Conservation (phyloP, 2,329 filamentous ascomycete species). For the Ilyonectria destructans region DNA sequence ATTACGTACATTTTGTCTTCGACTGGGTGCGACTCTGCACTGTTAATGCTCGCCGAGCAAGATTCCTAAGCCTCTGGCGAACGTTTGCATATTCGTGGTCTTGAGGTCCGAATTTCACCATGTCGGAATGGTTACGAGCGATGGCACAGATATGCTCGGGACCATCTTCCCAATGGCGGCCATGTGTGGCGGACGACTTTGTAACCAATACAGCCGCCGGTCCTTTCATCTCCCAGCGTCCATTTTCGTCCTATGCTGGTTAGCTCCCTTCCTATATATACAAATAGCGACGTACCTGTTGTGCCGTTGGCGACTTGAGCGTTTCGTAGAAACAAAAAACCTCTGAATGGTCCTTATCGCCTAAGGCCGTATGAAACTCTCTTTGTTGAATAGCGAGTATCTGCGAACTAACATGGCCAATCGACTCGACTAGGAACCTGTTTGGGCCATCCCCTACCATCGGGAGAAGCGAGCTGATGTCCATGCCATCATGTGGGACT, state of each 20-base stretch:
- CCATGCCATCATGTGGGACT: conserved; percentile 31
- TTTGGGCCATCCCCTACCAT: conserved; percentile 33
- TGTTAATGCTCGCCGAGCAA: conserved; percentile 23
- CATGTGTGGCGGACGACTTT: conserved; percentile 44
- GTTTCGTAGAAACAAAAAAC: conserved; percentile 49
- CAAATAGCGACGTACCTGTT: conserved; percentile 28
- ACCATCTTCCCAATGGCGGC: conserved; percentile 38
- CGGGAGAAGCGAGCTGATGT: conserved; percentile 24
- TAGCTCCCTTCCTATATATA: background rate
- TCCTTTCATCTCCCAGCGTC: conserved; percentile 44
- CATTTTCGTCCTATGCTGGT: conserved; percentile 31
- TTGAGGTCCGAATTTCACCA: conserved; percentile 45
- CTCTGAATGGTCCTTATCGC: conserved; percentile 30
- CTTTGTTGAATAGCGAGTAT: conserved; percentile 21
- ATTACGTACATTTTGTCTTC: conserved; percentile 27
- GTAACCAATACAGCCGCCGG: conserved; percentile 38
- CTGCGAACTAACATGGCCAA: conserved; percentile 19
- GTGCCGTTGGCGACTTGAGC: conserved; percentile 42
- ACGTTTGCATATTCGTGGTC: conserved; percentile 30
- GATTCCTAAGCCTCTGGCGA: conserved; percentile 14
- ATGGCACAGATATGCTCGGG: conserved; percentile 42
- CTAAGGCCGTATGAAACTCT: conserved; percentile 30
- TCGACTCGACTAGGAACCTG: conserved; percentile 26
- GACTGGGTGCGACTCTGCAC: background rate
- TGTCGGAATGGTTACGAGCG: conserved; percentile 41